These are phyloP conservation scores for Gypsophila paniculata DNA, from an alignment of 179 eudicot species.

Conservation along the genomic window DNA sequence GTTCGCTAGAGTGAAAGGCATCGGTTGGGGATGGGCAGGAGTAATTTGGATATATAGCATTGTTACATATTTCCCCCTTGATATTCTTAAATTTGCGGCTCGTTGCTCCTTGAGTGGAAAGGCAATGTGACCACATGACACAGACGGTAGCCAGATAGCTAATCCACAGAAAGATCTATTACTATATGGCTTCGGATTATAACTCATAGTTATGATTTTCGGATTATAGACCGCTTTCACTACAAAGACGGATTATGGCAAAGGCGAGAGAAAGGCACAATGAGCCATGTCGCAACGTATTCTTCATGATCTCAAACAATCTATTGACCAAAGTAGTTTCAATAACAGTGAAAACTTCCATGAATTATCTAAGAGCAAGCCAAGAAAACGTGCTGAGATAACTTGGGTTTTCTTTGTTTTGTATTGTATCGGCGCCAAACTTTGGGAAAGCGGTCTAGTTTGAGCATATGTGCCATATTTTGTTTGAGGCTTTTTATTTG, in stretches of 20 bases:
- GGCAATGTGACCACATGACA: slow-evolving; percentile 44
- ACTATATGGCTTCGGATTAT: slow-evolving; percentile 49
- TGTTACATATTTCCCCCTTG: slow-evolving; percentile 67
- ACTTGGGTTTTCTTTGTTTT: background rate
- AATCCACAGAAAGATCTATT: background rate
- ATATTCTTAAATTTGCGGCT: slow-evolving; percentile 56
- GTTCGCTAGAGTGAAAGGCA: slow-evolving; percentile 58
- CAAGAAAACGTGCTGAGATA: slow-evolving; percentile 53
- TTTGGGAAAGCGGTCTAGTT: background rate
- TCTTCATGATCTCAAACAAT: too few relatives aligned
- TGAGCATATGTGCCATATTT: slow-evolving; percentile 9
- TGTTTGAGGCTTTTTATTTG: background rate
- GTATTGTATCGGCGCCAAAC: background rate
- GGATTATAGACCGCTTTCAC: too few relatives aligned
- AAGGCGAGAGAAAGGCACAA: slow-evolving; percentile 61
- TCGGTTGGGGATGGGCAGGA: slow-evolving; percentile 88
- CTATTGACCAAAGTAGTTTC: too few relatives aligned
- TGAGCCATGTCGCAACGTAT: slow-evolving; percentile 57
- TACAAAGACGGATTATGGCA: slow-evolving; percentile 62
- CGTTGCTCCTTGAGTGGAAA: slow-evolving; percentile 40
- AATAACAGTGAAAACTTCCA: too few relatives aligned
- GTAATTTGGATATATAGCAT: slow-evolving; percentile 62
- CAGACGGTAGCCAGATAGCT: slow-evolving; percentile 32
- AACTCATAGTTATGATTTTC: too few relatives aligned
- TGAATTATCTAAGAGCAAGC: too few relatives aligned